phyloP scores from a whole-genome alignment of 139 green algal species.

The Chlorella sorokiniana region DNA sequence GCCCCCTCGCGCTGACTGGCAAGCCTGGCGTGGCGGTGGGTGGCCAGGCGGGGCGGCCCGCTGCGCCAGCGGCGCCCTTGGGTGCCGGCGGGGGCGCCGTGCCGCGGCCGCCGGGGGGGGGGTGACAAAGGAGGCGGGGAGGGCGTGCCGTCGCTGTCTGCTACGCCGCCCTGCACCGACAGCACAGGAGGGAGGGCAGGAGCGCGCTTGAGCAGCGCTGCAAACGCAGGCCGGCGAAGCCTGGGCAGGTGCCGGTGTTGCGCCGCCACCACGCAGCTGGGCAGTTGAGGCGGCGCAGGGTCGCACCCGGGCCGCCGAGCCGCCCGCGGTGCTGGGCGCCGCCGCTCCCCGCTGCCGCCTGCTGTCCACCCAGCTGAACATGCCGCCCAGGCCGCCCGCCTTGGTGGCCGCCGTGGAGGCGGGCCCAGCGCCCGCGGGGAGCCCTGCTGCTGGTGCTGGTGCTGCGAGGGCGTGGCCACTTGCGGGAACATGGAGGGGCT shows the following conservation, averaged over 20 bases:
- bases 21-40: background rate
- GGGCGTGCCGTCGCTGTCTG: conserved; percentile 13
- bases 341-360: background rate
- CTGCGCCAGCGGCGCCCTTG: background rate
- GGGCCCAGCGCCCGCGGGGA: background rate
- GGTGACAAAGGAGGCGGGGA: conserved; percentile 40
- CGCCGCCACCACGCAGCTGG: no score
- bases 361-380: conserved; percentile 36
- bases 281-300: no score
- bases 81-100: conserved; percentile 14
- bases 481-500: conserved; percentile 19
- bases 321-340: background rate
- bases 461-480: conserved; percentile 7
- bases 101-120: conserved; percentile 16
- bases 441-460: background rate
- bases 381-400: conserved; percentile 7
- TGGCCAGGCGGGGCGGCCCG: conserved; percentile 1
- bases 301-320: background rate
- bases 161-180: no score
- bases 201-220: background rate
- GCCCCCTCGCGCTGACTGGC: background rate
- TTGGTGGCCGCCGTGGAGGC: conserved; percentile 19
- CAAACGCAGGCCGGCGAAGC: no score
- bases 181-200: background rate
- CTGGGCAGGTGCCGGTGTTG: no score